Evolutionary conservation across 768 basidiomycete species (phyloP), one percentile per base, ranked within the genome.

Genomic region (Mycena rebaudengoi): DNA sequence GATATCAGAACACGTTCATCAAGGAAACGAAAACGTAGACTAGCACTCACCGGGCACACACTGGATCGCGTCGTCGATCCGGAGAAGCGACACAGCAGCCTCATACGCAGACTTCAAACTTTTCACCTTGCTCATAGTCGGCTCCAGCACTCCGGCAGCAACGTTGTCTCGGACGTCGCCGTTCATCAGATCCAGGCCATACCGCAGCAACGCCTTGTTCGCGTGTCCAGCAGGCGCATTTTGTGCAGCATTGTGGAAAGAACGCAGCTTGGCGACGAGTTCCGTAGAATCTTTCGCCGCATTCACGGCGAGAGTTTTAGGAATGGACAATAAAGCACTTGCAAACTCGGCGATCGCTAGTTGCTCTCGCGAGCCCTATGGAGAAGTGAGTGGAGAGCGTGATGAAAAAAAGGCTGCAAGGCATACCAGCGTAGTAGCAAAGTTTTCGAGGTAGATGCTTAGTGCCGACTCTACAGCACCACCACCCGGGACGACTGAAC

Each of bases 291-390:
- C 98, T 73, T 99, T 99, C 39, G 98, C 98, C 40, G 98, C 98
- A 75, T 99, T 99, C 53, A 99, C 93, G 3, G 98, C 91, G 32
- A 99, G 90, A 20, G 92, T 95, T 80, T 99, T 99, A 45, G 98
- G 98, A 70, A 99, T 99, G 16, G 96, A 87, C 40, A 99, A 83
- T 58, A 99, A 84, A 13, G 98, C 92, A 64, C 85, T 83, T 21
- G 98, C 98, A 75, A 99, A 99, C 76, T 99, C 98, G n/a, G 96
- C 98, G 71, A 99, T 98, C 20, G 98, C 98, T 53, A 99, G 83
- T 76, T 99, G 98, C 79, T 99, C 98, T 69, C 98, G 86, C 21
- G 98, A 99, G 46, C 97, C 98, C 97, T 98, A 73, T 23, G 48
- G 41, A 25, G 58, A 54, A 59, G 44, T 57, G 65, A 48, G 67